Base-by-base conservation (phyloP, 192 early-diverging fungal species). In the Coemansia sp. region DNA sequence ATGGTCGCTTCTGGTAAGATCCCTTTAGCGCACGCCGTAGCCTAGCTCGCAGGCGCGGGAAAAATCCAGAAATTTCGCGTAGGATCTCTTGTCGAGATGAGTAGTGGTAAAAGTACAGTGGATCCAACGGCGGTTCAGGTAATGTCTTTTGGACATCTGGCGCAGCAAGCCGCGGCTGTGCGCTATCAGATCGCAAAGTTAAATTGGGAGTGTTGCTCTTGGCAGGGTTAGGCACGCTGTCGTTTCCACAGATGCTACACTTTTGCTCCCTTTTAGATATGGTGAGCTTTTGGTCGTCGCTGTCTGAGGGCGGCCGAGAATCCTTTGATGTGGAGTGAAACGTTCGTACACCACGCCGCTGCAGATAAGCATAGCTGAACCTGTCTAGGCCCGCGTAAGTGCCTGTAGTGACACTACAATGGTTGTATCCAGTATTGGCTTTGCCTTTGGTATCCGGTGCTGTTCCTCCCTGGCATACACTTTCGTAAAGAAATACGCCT, bases 1-100 rank as follows among this genome's bases (percentile, higher is more conserved):
- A 91, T 0, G 87, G 87, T 6, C 87, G 81, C 62, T 85, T 86
- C 51, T 84, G 81, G 24, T 85, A 78, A 73, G 86, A 66, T 4
- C 74, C 74, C 49, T 77, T 88, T 21, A 91, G 49, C 4, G 81
- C 73, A 13, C 82, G 73, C 47, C 86, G 81, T 15, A 87, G 53
- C 15, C 84, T 81, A 19, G 86, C 79, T 48, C 82, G 74, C n/a
- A 86, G 55, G 9, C 89, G 67, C 14, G 83, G 81, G 41, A 85
- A 74, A 56, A 85, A 86, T 19, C 76, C 83, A 0, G 78, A 71
- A 22, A 86, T 67, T 23, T 81, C 80, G 15, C 82, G 78, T 43
- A 91, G 46, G 2, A 91, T 67, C 55, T 84, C 84, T 12, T 68
- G 61, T 10, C 62, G 30, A 15, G 66, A 53, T 0, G 50, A 39